Percentiles rank a stretch among this genome's conserved stretches.
Evolutionary conservation across 768 basidiomycete species (phyloP).

Genomic region (Russula sp.): DNA sequence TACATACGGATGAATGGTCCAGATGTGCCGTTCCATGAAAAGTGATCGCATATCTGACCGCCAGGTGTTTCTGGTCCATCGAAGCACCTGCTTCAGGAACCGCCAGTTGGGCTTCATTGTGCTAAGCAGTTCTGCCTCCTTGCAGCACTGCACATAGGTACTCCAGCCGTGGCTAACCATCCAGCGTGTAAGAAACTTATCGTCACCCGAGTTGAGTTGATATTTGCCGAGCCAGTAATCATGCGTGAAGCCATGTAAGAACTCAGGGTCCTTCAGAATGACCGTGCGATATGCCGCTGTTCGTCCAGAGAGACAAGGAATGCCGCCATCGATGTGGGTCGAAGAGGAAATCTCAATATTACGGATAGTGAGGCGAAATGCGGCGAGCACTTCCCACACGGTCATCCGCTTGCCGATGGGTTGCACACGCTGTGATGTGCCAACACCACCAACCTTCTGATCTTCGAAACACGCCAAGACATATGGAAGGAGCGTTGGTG

Average conservation of each 20-base stretch:
- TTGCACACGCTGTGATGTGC: constrained; percentile 85
- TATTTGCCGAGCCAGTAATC: constrained; percentile 93
- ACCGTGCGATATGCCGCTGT: constrained; percentile 92
- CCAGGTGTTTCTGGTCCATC: constrained; percentile 96
- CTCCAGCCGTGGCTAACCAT: constrained; percentile 95
- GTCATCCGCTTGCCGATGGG: constrained; percentile 73
- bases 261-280: constrained; percentile 92
- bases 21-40: constrained; percentile 82
- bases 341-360: constrained; percentile 89
- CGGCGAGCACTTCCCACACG: constrained; percentile 92
- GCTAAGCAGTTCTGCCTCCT: constrained; percentile 76
- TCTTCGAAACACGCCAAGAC: constrained; percentile 91
- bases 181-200: constrained; percentile 93
- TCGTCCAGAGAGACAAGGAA: constrained; percentile 86
- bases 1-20: constrained; percentile 80
- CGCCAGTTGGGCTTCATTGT: constrained; percentile 98
- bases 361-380: constrained; percentile 86
- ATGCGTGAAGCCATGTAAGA: constrained; percentile 87
- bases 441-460: constrained; percentile 87
- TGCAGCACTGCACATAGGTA: constrained; percentile 87
- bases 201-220: constrained; percentile 90
- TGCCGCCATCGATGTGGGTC: constrained; percentile 88
- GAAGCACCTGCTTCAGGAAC: constrained; percentile 86
- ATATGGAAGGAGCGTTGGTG: constrained; percentile 81
- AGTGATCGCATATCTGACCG: constrained; percentile 80